These are phyloP conservation scores for Scheffersomyces insectosa DNA, from an alignment of 1,139 yeast genomes.

Conservation along the genomic window DNA sequence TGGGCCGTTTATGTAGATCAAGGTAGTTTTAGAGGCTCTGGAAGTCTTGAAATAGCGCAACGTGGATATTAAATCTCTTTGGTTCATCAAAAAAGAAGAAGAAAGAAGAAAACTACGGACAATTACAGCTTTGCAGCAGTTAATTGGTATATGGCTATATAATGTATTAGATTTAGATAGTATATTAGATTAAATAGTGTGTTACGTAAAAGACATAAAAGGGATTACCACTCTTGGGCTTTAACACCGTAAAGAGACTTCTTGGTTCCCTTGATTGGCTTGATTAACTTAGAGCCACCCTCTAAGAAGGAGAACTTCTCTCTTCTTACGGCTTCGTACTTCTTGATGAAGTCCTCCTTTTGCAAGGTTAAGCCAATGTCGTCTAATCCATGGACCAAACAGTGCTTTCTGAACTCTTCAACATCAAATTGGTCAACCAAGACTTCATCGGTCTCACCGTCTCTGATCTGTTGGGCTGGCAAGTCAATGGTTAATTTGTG, in stretches of 20 bases:
- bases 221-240: constrained; percentile 73
- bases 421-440: constrained; percentile 81
- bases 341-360: constrained; percentile 72
- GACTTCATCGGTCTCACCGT: constrained; percentile 68
- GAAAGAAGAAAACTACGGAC: too few relatives aligned
- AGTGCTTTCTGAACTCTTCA: constrained; percentile 91
- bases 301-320: constrained; percentile 87
- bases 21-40: too few relatives aligned
- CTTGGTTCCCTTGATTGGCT: constrained; percentile 70
- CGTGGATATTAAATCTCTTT: too few relatives aligned
- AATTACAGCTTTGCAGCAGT: too few relatives aligned
- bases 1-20: too few relatives aligned
- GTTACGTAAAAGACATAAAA: background rate
- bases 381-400: constrained; percentile 90
- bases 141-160: too few relatives aligned
- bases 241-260: constrained; percentile 67
- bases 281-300: constrained; percentile 69
- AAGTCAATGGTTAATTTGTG: constrained; percentile 75
- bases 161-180: too few relatives aligned
- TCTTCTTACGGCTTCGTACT: constrained; percentile 76
- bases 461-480: constrained; percentile 76
- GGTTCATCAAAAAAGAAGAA: too few relatives aligned
- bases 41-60: too few relatives aligned
- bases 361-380: constrained; percentile 95
- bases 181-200: background rate